Conservation (phyloP, 108 stramenopile species). For the Pseudonitzschia pungens region DNA sequence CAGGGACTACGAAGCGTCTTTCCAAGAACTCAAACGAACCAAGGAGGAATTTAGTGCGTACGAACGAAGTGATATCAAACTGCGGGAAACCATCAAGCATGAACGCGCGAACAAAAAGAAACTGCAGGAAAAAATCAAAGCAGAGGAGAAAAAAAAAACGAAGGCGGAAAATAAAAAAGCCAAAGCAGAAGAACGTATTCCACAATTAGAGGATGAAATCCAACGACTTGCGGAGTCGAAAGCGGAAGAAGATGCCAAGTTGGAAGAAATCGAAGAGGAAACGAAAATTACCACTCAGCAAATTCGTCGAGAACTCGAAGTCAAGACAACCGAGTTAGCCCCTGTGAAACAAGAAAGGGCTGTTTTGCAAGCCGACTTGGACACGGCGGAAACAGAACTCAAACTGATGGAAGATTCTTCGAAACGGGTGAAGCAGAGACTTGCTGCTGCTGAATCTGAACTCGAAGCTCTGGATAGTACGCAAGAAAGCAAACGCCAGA, state of each 20-base stretch:
- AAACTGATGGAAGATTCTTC: slow-evolving; percentile 80
- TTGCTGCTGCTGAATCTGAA: slow-evolving; percentile 73
- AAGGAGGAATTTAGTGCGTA: slow-evolving; percentile 88
- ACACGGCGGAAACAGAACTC: slow-evolving; percentile 82
- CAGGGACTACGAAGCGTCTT: slow-evolving; percentile 63
- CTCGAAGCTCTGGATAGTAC: slow-evolving; percentile 61
- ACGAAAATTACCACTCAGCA: slow-evolving; percentile 74
- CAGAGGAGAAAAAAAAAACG: slow-evolving; percentile 62
- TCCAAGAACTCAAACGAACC: slow-evolving; percentile 59
- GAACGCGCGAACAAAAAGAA: slow-evolving; percentile 72
- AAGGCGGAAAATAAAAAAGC: slow-evolving; percentile 46
- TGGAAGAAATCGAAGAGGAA: slow-evolving; percentile 79
- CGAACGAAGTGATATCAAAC: slow-evolving; percentile 93
- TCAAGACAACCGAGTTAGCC: slow-evolving; percentile 83
- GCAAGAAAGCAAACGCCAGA: slow-evolving; percentile 52
- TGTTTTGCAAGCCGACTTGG: slow-evolving; percentile 70
- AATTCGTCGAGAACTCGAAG: slow-evolving; percentile 83
- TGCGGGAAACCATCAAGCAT: slow-evolving; percentile 91
- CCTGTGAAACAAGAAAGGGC: slow-evolving; percentile 81
- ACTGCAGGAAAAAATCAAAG: slow-evolving; percentile 66
- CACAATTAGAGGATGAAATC: slow-evolving; percentile 62
- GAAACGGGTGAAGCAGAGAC: slow-evolving; percentile 65
- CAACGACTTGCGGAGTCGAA: slow-evolving; percentile 46
- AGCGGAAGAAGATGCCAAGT: slow-evolving; percentile 63
- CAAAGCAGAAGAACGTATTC: slow-evolving; percentile 65